Evolutionary conservation across 331 rosid genomes (phyloP).

Genomic region (Phaseolus coccineus): DNA sequence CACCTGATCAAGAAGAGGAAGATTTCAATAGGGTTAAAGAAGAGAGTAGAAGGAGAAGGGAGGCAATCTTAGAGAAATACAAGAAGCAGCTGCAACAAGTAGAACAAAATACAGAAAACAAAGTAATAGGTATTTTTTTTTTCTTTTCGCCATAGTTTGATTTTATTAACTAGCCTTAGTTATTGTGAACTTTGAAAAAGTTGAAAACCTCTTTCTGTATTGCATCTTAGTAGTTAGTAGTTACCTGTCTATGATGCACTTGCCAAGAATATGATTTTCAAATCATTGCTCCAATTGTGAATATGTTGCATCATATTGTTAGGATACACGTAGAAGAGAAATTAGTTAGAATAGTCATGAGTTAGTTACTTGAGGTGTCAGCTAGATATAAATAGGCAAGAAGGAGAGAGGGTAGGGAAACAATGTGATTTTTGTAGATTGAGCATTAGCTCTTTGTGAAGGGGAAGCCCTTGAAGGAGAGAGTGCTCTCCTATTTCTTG

Average conservation of each 20-base stretch:
- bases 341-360: too few relatives aligned
- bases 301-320: not conserved
- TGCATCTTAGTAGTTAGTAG: not conserved
- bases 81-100: conserved; percentile 62
- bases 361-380: too few relatives aligned
- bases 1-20: conserved; percentile 90
- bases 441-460: too few relatives aligned
- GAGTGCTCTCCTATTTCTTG: too few relatives aligned
- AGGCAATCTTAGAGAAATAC: conserved; percentile 89
- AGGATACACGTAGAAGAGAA: too few relatives aligned
- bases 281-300: not conserved
- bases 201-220: not conserved
- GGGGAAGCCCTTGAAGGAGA: too few relatives aligned
- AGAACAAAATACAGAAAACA: conserved; percentile 46
- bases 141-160: not conserved
- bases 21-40: conserved; percentile 89
- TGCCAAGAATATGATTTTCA: not conserved
- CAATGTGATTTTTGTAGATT: too few relatives aligned
- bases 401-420: too few relatives aligned
- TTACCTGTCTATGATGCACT: not conserved
- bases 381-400: too few relatives aligned
- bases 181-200: not conserved
- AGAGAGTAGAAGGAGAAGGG: conserved; percentile 88
- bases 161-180: not conserved
- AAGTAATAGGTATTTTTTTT: conserved; percentile 54